A percentile compares a stretch with the other conserved stretches of the same genome.
phyloP scores from a whole-genome alignment of 371 early-diverging fungal species.

The Rhizopus sp. region DNA sequence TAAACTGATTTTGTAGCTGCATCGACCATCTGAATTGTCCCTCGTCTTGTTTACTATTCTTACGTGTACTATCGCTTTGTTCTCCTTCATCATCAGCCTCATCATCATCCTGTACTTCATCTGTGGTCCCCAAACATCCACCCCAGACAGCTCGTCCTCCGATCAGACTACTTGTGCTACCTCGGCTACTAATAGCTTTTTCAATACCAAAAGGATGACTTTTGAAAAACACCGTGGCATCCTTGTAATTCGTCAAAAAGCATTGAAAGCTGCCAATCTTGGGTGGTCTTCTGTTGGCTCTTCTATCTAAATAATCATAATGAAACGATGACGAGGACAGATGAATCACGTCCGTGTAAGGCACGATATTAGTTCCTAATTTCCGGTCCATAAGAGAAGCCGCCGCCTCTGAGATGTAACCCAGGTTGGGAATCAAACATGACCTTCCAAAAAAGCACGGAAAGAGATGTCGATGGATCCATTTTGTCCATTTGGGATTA shows the following conservation, averaged over 20 bases:
- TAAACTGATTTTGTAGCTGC: slow-evolving; percentile 69
- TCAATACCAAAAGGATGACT: slow-evolving; percentile 58
- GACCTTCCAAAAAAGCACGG: slow-evolving; percentile 91
- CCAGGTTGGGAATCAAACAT: slow-evolving; percentile 86
- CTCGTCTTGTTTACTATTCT: slow-evolving; percentile 3
- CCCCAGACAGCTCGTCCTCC: slow-evolving; percentile 33
- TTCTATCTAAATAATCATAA: slow-evolving; percentile 65
- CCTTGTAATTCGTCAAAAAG: slow-evolving; percentile 80
- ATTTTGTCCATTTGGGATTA: slow-evolving; percentile 95
- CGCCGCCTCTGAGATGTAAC: slow-evolving; percentile 87
- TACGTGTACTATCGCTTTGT: slow-evolving; percentile 18
- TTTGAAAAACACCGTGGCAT: slow-evolving; percentile 79
- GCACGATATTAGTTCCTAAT: slow-evolving; percentile 79
- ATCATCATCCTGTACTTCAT: slow-evolving; percentile 14
- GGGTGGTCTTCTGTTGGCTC: slow-evolving; percentile 53
- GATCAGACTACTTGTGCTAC: not conserved
- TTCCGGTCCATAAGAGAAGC: slow-evolving; percentile 80
- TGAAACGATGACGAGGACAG: slow-evolving; percentile 79
- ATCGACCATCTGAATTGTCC: slow-evolving; percentile 64
- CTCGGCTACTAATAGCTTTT: slow-evolving; percentile 5
- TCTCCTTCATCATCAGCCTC: slow-evolving; percentile 17
- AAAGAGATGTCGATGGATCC: slow-evolving; percentile 86
- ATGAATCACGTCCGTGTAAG: slow-evolving; percentile 79
- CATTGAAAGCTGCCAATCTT: slow-evolving; percentile 90
- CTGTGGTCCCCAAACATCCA: slow-evolving; percentile 30